Base-by-base conservation (phyloP, 495 filamentous ascomycete species). In the Aspergillus haitiensis region DNA sequence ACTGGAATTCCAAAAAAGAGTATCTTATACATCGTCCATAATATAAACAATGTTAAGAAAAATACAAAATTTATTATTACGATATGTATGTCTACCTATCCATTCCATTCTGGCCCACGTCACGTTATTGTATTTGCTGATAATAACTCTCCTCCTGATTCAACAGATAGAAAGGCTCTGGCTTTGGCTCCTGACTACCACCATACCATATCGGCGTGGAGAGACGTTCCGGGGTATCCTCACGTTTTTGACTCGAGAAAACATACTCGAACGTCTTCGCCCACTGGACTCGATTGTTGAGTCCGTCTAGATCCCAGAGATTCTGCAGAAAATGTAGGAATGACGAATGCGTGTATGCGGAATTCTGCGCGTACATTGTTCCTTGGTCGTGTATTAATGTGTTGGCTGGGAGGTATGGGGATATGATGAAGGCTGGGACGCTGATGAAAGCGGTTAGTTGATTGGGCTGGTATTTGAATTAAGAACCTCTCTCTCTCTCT, bases 341-440 rank as follows among this genome's bases (percentile, higher is more conserved):
- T 11, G 71, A 75, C 40, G 69, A 74, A 61, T 77, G 73, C 6
- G 76, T 74, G 66, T 80, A 81, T 31, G 72, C 70, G 5, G 74
- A 68, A 58, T 81, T 70, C 4, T 70, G 60, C 45, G 70, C 69
- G 57, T 78, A 74, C 40, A 59, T 64, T 31, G 72, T 72, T 7
- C 79, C 72, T 53, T 77, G 59, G 57, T 76, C 67, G 53, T 72
- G 72, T 55, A 82, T 72, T 42, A 75, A 66, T 37, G 60, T 60
- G 61, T 76, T 78, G 8, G 72, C 68, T 27, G 64, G 52, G 16
- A 79, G 66, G 60, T 66, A 80, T 7, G 76, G 77, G 8, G 75
- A 79, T 62, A 80, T 78, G 0, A 79, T 60, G 54, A 80, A 70
- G 3, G 77, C 76, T 3, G 78, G 76, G 21, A 80, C 72, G 36